Percentiles rank a stretch among this genome's conserved stretches.
These are phyloP conservation scores for Ambrosiella cleistominuta DNA, from an alignment of 2,329 filamentous ascomycete genomes.

Conservation along the genomic window DNA sequence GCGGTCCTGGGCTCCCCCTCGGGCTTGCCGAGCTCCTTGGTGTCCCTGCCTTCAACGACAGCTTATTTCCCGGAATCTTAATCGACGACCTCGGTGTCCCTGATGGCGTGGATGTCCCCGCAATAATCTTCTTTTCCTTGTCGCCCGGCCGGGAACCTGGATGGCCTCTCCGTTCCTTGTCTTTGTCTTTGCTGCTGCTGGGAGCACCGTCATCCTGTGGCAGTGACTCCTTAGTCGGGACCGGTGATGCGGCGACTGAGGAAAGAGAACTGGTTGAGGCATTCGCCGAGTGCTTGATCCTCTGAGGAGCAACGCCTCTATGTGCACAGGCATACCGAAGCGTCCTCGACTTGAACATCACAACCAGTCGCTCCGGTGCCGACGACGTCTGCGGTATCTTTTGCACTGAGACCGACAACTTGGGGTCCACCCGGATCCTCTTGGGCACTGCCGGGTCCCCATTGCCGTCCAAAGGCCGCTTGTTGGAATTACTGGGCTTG, in stretches of 20 bases:
- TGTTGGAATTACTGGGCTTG: neutral
- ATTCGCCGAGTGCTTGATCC: neutral
- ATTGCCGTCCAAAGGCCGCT: slow-evolving; percentile 6
- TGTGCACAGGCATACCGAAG: slow-evolving; percentile 10
- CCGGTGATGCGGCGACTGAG: slow-evolving; percentile 5
- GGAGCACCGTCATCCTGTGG: neutral
- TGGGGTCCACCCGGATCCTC: slow-evolving; percentile 8
- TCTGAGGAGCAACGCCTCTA: slow-evolving; percentile 8
- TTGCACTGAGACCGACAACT: neutral
- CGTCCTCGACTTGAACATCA: slow-evolving; percentile 9
- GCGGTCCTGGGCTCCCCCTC: slow-evolving; percentile 4
- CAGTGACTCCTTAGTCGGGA: slow-evolving; percentile 8
- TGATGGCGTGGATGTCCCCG: too few relatives aligned
- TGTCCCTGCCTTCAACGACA: too few relatives aligned
- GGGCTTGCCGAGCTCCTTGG: neutral
- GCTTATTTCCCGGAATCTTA: too few relatives aligned
- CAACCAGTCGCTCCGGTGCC: slow-evolving; percentile 1
- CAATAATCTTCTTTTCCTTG: too few relatives aligned
- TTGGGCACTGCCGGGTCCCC: slow-evolving; percentile 3
- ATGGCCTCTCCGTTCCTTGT: too few relatives aligned
- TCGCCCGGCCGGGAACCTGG: too few relatives aligned
- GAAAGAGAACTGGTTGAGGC: slow-evolving; percentile 1
- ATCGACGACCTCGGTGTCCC: too few relatives aligned
- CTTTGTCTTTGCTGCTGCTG: neutral
- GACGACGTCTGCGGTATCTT: neutral